Percentiles rank a stretch among this genome's conserved stretches.
These are phyloP conservation scores for Colletotrichum gloeosporioides DNA, from an alignment of 2,329 filamentous ascomycete genomes.

Conservation along the genomic window DNA sequence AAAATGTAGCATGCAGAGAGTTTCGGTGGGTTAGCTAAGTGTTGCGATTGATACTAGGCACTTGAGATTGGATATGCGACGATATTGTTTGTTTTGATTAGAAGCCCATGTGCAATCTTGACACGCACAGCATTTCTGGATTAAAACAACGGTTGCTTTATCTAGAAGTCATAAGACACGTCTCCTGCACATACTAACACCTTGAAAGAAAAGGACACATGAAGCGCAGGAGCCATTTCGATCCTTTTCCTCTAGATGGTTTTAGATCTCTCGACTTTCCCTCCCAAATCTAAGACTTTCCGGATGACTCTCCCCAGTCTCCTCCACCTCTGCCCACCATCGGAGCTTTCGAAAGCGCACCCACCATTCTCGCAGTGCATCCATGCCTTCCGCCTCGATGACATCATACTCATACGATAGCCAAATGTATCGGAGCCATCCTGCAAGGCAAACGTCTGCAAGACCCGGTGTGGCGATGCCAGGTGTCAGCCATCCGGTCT, in stretches of 20 bases:
- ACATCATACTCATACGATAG: conserved; percentile 22
- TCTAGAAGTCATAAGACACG: not conserved
- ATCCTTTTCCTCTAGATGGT: not conserved
- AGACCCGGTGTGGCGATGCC: conserved; percentile 23
- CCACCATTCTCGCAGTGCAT: conserved; percentile 21
- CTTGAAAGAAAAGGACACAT: fast-evolving
- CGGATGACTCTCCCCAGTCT: conserved; percentile 3
- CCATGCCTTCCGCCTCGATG: conserved; percentile 19
- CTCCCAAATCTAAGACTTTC: not conserved
- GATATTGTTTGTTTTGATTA: not conserved
- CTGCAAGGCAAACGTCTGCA: conserved; percentile 23
- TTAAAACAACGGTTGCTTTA: not conserved
- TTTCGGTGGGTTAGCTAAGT: not conserved
- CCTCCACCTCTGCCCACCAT: conserved; percentile 27
- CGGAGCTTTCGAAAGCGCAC: conserved; percentile 15
- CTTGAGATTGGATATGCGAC: not conserved
- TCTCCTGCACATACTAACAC: not conserved
- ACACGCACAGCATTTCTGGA: fast-evolving
- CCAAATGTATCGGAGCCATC: conserved; percentile 19
- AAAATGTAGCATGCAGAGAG: fast-evolving
- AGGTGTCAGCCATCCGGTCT: conserved; percentile 26
- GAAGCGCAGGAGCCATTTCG: fast-evolving
- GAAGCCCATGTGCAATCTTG: not conserved
- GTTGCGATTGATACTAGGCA: fast-evolving
- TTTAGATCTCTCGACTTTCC: not conserved